Percentiles rank a stretch among this genome's conserved stretches.
phyloP scores from a whole-genome alignment of 352 stramenopile species.

The Phytopythium aichiense region DNA sequence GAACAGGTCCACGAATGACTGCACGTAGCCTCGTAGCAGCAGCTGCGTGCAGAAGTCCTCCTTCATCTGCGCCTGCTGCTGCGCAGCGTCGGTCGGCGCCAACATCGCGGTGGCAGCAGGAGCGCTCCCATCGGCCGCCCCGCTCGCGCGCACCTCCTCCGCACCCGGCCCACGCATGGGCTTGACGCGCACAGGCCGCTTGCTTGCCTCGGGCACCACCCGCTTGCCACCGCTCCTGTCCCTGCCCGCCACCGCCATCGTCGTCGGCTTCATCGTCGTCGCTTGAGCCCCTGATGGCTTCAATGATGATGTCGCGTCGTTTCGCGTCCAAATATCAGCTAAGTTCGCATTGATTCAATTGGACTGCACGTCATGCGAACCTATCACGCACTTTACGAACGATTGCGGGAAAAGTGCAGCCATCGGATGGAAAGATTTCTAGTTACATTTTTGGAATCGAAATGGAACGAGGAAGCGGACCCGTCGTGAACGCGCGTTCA shows the following conservation, averaged over 20 bases:
- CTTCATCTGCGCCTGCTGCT: conserved; percentile 60
- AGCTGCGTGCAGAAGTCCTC: conserved; percentile 85
- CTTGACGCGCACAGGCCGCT: conserved; percentile 52
- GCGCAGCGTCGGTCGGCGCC: conserved; percentile 12
- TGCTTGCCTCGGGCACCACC: conserved; percentile 34
- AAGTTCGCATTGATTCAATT: no score
- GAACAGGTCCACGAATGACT: conserved; percentile 94
- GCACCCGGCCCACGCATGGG: conserved; percentile 48
- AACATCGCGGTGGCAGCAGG: conserved; percentile 2
- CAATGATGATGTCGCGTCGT: background rate
- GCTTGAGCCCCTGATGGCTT: no score
- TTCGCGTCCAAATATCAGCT: background rate
- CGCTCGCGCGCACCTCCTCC: conserved; percentile 3
- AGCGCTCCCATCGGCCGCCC: background rate
- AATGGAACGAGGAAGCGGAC: background rate
- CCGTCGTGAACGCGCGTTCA: background rate
- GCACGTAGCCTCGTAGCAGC: conserved; percentile 87
- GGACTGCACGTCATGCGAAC: no score
- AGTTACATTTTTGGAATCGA: background rate
- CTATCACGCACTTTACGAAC: no score
- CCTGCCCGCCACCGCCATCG: background rate
- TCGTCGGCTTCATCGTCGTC: background rate
- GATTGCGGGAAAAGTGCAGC: background rate
- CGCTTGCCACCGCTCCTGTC: conserved; percentile 2
- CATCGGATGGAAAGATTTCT: background rate